Conservation (phyloP, 495 filamentous ascomycete genomes). For the Pseudevernia furfuracea region DNA sequence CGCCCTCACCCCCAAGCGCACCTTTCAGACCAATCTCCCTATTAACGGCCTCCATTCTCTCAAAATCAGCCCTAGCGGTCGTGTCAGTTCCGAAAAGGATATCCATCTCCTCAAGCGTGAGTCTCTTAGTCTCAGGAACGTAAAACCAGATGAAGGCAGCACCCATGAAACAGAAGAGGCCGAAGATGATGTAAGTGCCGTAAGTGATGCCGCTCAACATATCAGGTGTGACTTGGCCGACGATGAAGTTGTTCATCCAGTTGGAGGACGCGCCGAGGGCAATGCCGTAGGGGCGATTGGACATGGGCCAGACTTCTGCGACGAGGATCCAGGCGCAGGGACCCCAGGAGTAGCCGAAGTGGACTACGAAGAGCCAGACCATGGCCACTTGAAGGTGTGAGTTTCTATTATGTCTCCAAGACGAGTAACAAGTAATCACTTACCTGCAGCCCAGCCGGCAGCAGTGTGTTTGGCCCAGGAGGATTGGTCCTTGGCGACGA, state of each 20-base stretch:
- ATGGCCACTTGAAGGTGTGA: conserved; percentile 40
- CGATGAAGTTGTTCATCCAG: conserved; percentile 41
- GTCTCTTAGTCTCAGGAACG: conserved; percentile 46
- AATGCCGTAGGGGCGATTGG: conserved; percentile 57
- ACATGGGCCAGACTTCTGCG: conserved; percentile 57
- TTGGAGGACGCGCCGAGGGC: conserved; percentile 56
- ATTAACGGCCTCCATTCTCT: conserved; percentile 57
- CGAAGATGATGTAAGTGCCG: conserved; percentile 46
- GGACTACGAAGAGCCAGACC: conserved; percentile 56
- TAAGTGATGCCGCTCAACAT: conserved; percentile 45
- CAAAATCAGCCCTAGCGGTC: conserved; percentile 51
- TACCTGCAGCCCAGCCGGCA: conserved; percentile 37
- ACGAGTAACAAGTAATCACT: too few species aligned
- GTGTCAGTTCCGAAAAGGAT: conserved; percentile 42
- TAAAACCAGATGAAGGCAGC: conserved; percentile 53
- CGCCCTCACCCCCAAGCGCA: conserved; percentile 1
- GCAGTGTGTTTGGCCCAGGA: conserved; percentile 51
- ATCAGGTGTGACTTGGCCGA: conserved; percentile 46
- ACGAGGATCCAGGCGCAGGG: conserved; percentile 58
- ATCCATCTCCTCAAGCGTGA: conserved; percentile 42
- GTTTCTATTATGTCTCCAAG: too few species aligned
- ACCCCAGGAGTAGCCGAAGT: conserved; percentile 53
- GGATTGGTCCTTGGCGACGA: conserved; percentile 57
- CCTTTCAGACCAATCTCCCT: conserved; percentile 49
- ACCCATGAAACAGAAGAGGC: conserved; percentile 43